A percentile compares a stretch with the other conserved stretches of the same genome.
Conservation (phyloP, 2,329 filamentous ascomycete genomes). For the Fusarium mangiferae region DNA sequence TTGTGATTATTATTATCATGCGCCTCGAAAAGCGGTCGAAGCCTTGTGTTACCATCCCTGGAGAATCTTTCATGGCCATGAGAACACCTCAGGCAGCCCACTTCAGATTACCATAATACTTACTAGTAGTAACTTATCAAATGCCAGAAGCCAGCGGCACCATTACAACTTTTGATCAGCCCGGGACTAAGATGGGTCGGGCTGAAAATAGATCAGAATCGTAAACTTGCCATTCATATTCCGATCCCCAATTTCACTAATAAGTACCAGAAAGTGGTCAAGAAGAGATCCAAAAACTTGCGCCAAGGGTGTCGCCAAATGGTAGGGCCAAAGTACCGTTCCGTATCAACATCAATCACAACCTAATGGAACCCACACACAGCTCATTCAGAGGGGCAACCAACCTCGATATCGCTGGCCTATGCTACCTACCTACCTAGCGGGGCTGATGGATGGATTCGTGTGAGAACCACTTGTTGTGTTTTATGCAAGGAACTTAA, state of each 20-base stretch:
- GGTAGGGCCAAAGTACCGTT: conserved; percentile 7
- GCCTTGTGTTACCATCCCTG: conserved; percentile 39
- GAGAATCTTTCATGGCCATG: conserved; percentile 1
- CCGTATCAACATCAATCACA: conserved; percentile 10
- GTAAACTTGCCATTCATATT: neutral
- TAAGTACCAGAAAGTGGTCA: neutral
- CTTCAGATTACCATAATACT: neutral
- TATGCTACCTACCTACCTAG: neutral
- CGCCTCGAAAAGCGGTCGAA: conserved; percentile 41
- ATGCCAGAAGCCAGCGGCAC: neutral
- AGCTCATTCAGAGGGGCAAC: conserved; percentile 10
- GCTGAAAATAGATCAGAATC: neutral
- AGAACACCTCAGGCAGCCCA: neutral
- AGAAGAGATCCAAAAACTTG: neutral
- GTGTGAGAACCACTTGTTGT: conserved; percentile 6
- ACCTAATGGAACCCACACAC: conserved; percentile 1
- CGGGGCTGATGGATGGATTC: conserved; percentile 12
- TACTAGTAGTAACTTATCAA: neutral
- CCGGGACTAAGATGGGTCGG: neutral
- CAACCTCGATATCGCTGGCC: conserved; percentile 17
- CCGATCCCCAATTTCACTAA: neutral
- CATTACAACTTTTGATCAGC: neutral
- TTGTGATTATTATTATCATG: conserved; percentile 37
- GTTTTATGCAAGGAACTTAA: conserved; percentile 31
- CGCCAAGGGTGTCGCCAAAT: neutral